Evolutionary conservation across 371 early-diverging fungal species (phyloP).

Genomic region (Blastocladiella emersonii): DNA sequence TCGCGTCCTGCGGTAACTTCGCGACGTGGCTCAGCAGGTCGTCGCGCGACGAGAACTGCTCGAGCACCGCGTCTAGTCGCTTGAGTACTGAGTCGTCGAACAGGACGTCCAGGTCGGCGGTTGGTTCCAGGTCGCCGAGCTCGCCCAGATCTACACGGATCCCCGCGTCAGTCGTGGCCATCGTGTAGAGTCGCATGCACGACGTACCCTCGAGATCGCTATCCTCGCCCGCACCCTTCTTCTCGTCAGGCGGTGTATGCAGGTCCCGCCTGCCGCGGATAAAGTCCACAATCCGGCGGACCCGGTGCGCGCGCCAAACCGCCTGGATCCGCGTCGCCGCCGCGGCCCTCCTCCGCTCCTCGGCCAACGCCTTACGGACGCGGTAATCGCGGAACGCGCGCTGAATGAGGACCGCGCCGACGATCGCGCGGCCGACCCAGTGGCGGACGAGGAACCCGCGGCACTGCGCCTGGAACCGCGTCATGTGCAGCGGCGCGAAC

Average conservation of each 20-base stretch:
- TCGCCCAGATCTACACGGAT: not conserved
- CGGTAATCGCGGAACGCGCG: not conserved
- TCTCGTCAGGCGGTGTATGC: not conserved
- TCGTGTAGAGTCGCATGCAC: not conserved
- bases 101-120: not conserved
- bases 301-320: not conserved
- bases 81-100: not conserved
- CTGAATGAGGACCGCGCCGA: not conserved
- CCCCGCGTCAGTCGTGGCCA: not conserved
- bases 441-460: not conserved
- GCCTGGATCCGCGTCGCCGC: not conserved
- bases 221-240: not conserved
- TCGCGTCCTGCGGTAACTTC: no score
- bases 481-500: not conserved
- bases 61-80: no score
- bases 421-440: not conserved
- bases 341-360: not conserved
- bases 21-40: no score
- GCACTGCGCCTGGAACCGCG: not conserved
- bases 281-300: not conserved
- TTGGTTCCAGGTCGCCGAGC: not conserved
- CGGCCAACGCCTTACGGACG: not conserved
- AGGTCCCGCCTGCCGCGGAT: not conserved
- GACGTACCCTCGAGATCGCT: not conserved
- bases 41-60: no score